These are phyloP conservation scores for Neopestalotiopsis rosae DNA, from an alignment of 2,329 filamentous ascomycete genomes.

Conservation along the genomic window DNA sequence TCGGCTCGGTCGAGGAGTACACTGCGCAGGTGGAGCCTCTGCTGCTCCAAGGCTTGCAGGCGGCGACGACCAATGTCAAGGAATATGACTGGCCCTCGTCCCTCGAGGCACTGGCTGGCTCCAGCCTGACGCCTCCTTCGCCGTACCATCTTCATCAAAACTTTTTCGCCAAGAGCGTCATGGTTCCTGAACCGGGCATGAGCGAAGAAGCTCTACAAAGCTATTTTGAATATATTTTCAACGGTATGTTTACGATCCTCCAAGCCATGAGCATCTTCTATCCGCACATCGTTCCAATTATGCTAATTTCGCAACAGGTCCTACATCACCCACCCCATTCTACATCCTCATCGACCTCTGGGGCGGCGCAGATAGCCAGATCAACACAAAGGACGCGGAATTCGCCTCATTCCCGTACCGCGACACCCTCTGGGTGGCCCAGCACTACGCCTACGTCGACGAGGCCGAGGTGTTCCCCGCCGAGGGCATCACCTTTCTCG, in stretches of 20 bases:
- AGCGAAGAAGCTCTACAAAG: slow-evolving; percentile 24
- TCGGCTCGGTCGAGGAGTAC: slow-evolving; percentile 33
- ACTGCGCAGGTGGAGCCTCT: slow-evolving; percentile 30
- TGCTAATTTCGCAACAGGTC: not conserved
- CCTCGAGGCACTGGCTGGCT: slow-evolving; percentile 25
- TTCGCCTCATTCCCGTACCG: slow-evolving; percentile 35
- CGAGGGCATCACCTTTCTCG: slow-evolving; percentile 28
- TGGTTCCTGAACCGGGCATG: slow-evolving; percentile 33
- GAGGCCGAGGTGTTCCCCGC: slow-evolving; percentile 23
- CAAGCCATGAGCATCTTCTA: not conserved
- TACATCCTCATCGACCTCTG: slow-evolving; percentile 39
- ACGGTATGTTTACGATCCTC: not conserved
- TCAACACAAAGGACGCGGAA: slow-evolving; percentile 24
- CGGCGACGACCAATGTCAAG: slow-evolving; percentile 5
- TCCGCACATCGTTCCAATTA: too few species aligned
- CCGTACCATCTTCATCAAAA: slow-evolving; percentile 27
- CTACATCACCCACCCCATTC: slow-evolving; percentile 29
- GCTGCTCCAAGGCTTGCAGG: slow-evolving; percentile 30
- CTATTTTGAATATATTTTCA: slow-evolving; percentile 32
- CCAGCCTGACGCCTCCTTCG: slow-evolving; percentile 20
- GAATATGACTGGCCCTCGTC: slow-evolving; percentile 29
- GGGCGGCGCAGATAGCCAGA: slow-evolving; percentile 39
- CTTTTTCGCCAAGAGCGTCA: slow-evolving; percentile 43
- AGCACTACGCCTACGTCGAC: slow-evolving; percentile 33
- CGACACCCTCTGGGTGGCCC: slow-evolving; percentile 39